phyloP scores from a whole-genome alignment of 768 basidiomycete genomes.

The Trametes sanguinea region DNA sequence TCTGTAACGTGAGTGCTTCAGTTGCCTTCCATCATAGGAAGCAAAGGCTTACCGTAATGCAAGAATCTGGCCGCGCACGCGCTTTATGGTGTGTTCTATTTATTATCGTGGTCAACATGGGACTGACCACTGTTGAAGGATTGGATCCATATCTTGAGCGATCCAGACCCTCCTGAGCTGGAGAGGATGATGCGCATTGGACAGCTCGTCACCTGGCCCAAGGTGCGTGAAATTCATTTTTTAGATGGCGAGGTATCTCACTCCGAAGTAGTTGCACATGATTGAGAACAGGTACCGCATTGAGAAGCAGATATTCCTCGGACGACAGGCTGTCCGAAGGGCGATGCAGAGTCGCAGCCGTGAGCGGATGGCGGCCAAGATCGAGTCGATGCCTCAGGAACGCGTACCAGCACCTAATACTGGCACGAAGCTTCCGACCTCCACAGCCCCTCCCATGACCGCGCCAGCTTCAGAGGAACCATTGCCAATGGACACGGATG shows the following conservation, averaged over 20 bases:
- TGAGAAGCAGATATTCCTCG: conserved; percentile 81
- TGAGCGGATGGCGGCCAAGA: conserved; percentile 27
- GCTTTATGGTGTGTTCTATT: conserved; percentile 56
- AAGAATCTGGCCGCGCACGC: conserved; percentile 85
- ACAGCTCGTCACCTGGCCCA: conserved; percentile 94
- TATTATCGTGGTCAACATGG: neutral
- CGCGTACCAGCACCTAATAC: conserved; percentile 29
- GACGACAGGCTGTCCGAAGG: conserved; percentile 70
- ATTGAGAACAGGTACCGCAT: conserved; percentile 86
- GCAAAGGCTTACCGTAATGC: neutral
- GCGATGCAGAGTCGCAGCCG: conserved; percentile 41
- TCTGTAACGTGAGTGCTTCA: conserved; percentile 68
- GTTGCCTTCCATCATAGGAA: neutral
- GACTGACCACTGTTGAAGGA: conserved; percentile 48
- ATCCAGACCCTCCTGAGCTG: conserved; percentile 79
- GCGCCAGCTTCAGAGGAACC: conserved; percentile 52
- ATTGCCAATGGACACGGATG: conserved; percentile 77
- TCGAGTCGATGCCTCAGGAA: conserved; percentile 29
- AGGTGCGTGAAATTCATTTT: conserved; percentile 46
- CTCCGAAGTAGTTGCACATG: conserved; percentile 73
- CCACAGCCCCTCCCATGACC: conserved; percentile 20
- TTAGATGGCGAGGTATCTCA: neutral
- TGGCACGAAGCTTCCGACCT: conserved; percentile 26
- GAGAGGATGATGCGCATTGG: conserved; percentile 87
- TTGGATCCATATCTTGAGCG: conserved; percentile 81